These are phyloP conservation scores for Fraxinus anomala DNA, from an alignment of 257 asterid species.

Conservation along the genomic window DNA sequence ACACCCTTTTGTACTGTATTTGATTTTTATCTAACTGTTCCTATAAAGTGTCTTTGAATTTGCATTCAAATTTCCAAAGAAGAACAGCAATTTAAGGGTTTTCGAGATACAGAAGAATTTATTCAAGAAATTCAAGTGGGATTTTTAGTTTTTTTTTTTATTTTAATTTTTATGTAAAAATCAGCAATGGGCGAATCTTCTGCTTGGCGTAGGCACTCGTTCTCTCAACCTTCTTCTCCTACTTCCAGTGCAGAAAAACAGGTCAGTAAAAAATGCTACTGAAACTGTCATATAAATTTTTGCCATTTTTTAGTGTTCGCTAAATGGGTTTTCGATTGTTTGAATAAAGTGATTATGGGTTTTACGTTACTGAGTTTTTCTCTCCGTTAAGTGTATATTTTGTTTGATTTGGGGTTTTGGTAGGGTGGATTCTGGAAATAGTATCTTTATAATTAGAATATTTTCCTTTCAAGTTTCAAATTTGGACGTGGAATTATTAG, in stretches of 20 bases:
- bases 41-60: slow-evolving; percentile 22
- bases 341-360: not conserved
- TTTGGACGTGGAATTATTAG: slow-evolving; percentile 9
- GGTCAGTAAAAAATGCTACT: slow-evolving; percentile 36
- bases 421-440: slow-evolving; percentile 7
- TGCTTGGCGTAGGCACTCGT: slow-evolving; percentile 53
- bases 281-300: not conserved
- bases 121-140: slow-evolving; percentile 13
- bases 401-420: slow-evolving; percentile 15
- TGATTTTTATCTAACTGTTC: slow-evolving; percentile 15
- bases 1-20: slow-evolving; percentile 22
- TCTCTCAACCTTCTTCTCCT: slow-evolving; percentile 55
- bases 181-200: slow-evolving; percentile 65
- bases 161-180: not conserved
- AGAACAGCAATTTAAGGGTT: not conserved
- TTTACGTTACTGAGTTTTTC: not conserved
- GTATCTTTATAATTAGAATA: not conserved
- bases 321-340: slow-evolving; percentile 4
- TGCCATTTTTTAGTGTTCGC: not conserved
- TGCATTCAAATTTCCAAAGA: not conserved
- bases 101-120: slow-evolving; percentile 24
- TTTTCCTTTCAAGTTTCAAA: not conserved
- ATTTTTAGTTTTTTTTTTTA: not conserved
- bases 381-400: not conserved
- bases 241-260: slow-evolving; percentile 39